Evolutionary conservation across 192 early-diverging fungal species (phyloP).

Genomic region (Rhizophagus sp.): DNA sequence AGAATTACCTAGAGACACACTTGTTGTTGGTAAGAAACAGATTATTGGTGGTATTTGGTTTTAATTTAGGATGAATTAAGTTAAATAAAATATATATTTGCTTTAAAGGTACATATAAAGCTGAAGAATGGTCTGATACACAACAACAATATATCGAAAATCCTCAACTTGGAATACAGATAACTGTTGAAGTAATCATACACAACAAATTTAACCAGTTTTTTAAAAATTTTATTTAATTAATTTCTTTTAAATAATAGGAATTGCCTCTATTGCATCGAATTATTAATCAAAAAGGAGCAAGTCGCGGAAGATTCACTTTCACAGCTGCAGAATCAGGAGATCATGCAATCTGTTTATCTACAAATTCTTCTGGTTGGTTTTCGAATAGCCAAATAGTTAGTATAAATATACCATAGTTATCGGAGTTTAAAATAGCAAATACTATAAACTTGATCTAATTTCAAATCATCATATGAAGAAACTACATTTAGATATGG

Average conservation of each 20-base stretch:
- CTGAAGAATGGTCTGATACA: slow-evolving; percentile 78
- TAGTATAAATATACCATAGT: slow-evolving; percentile 19
- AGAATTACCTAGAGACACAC: slow-evolving; percentile 88
- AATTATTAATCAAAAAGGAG: slow-evolving; percentile 80
- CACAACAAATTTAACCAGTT: too few species aligned
- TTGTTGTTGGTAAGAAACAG: slow-evolving; percentile 65
- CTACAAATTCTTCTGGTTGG: slow-evolving; percentile 66
- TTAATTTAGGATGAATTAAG: neutral
- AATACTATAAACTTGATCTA: neutral
- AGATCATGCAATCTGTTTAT: slow-evolving; percentile 90
- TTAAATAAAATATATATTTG: neutral
- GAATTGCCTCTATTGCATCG: slow-evolving; percentile 48
- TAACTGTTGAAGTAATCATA: slow-evolving; percentile 69
- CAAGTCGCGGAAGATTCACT: slow-evolving; percentile 76
- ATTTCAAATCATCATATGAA: slow-evolving; percentile 24
- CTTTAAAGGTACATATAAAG: slow-evolving; percentile 63
- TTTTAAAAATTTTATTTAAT: neutral
- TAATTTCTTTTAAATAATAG: slow-evolving; percentile 26
- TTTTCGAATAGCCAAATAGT: slow-evolving; percentile 70
- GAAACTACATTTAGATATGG: slow-evolving; percentile 61
- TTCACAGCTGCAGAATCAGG: slow-evolving; percentile 90
- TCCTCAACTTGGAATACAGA: slow-evolving; percentile 61
- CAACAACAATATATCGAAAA: slow-evolving; percentile 62
- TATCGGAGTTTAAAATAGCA: neutral
- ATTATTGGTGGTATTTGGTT: neutral